Evolutionary conservation across 768 basidiomycete genomes (phyloP).

Genomic region (Kockovaella imperatae): DNA sequence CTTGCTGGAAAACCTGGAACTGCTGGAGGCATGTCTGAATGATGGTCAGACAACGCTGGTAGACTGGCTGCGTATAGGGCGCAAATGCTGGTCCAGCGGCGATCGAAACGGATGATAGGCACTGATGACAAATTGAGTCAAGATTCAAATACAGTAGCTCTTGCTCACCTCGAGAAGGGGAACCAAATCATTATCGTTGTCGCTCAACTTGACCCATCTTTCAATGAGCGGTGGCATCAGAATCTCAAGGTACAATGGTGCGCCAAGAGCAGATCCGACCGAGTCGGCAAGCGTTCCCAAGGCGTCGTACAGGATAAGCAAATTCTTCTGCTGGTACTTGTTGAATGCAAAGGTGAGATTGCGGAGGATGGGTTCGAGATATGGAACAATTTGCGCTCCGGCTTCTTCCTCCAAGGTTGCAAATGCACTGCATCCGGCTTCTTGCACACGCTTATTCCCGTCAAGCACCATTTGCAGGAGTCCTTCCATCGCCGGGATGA

Average conservation of each 20-base stretch:
- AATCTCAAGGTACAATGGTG: slow-evolving; percentile 81
- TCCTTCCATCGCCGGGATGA: slow-evolving; percentile 97
- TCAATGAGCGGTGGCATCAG: slow-evolving; percentile 89
- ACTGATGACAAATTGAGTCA: slow-evolving; percentile 51
- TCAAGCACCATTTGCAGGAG: slow-evolving; percentile 95
- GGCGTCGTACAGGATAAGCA: slow-evolving; percentile 97
- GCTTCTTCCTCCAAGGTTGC: slow-evolving; percentile 98
- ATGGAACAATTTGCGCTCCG: slow-evolving; percentile 77
- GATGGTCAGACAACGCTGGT: slow-evolving; percentile 79
- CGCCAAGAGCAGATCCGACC: slow-evolving; percentile 78
- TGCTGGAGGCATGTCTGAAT: slow-evolving; percentile 73
- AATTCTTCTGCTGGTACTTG: slow-evolving; percentile 99
- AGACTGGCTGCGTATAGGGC: slow-evolving; percentile 82
- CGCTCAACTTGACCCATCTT: slow-evolving; percentile 82
- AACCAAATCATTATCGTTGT: slow-evolving; percentile 86
- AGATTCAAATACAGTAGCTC: not conserved
- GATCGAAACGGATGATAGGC: slow-evolving; percentile 93
- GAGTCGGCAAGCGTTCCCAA: slow-evolving; percentile 96
- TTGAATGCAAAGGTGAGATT: slow-evolving; percentile 94
- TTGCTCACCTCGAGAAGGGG: slow-evolving; percentile 80
- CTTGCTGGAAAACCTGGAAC: slow-evolving; percentile 80
- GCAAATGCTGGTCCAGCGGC: slow-evolving; percentile 84
- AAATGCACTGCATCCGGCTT: slow-evolving; percentile 97
- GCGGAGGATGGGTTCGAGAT: slow-evolving; percentile 85
- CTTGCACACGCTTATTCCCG: slow-evolving; percentile 97